Percentiles rank a stretch among this genome's conserved stretches.
Conservation (phyloP, 352 stramenopile species). For the Globisporangium okanoganense region DNA sequence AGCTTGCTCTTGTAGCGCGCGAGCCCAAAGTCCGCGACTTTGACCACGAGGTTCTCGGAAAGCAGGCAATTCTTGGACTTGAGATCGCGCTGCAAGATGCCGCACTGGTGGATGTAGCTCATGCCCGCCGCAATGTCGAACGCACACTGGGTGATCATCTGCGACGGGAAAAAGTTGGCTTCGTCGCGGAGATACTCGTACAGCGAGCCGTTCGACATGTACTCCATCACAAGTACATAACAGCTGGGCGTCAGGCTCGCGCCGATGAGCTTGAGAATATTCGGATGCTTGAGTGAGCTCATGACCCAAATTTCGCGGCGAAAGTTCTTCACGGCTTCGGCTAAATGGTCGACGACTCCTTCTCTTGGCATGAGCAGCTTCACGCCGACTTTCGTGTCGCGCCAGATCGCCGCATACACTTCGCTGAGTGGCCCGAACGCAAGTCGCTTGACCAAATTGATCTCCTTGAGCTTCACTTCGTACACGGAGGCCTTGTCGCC, state of each 20-base stretch:
- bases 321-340: conserved; percentile 78
- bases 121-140: conserved; percentile 68
- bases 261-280: conserved; percentile 74
- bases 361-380: conserved; percentile 76
- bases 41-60: conserved; percentile 72
- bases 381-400: conserved; percentile 69
- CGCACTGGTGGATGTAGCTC: conserved; percentile 48
- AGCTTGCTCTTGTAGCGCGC: conserved; percentile 43
- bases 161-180: conserved; percentile 65
- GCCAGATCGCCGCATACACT: conserved; percentile 74
- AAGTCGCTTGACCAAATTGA: conserved; percentile 70
- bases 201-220: conserved; percentile 81
- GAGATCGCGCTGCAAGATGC: conserved; percentile 66
- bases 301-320: conserved; percentile 82
- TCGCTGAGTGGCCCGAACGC: conserved; percentile 65
- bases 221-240: conserved; percentile 85
- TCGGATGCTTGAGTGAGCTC: conserved; percentile 60
- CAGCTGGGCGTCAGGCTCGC: conserved; percentile 70
- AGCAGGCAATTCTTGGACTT: conserved; percentile 82
- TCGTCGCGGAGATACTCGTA: conserved; percentile 78
- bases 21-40: conserved; percentile 76
- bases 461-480: conserved; percentile 75
- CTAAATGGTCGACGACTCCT: conserved; percentile 60
- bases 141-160: conserved; percentile 55
- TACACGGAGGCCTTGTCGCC: conserved; percentile 72